Evolutionary conservation across 371 early-diverging fungal genomes (phyloP), one percentile per base, ranked within the genome.

Genomic region (Chytridium lagenaria): DNA sequence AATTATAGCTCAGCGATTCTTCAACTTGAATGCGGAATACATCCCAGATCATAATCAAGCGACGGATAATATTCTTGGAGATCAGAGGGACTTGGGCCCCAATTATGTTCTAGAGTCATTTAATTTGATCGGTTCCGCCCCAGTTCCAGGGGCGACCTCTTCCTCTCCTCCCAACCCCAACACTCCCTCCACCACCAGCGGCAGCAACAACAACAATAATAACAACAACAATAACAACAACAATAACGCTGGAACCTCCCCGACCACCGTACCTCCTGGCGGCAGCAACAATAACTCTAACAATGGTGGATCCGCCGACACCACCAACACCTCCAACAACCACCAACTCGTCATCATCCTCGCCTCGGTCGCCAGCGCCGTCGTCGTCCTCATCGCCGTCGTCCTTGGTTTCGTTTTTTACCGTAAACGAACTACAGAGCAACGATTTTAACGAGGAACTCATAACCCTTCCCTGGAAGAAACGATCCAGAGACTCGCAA

Each of bases 31-130:
- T 34, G 61, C 37, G 3, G 61, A 61, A 15, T 61, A 61, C 61
- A 61, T 61, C 36, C 61, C 61, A 3, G 61, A 61, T 26, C 61
- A 61, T 34, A 37, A 61, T 34, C 61, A 61, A 23, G 5, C 16
- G 37, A 37, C 19, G 3, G 61, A 61, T 34, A 61, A 61, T 26
- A 61, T 61, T 23, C 36, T 61, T 12, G 61, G 61, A 31, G 36
- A 36, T 7, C 19, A 12, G 10, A 3, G 61, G 5, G 61, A 61
- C 23, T 2, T 5, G 12, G 61, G 61, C 34, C 61, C 61, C 3
- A 61, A 61, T 34, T 61, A 61, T 23, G 37, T 33, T 10, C 36
- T 61, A 2, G 61, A 5, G 7, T 61, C 61, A 31, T 61, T 61
- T 23, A 34, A 55, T 23, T 10, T 26, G n/a, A 61, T 34, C 61